Conservation (phyloP, 2,329 filamentous ascomycete species). For the Grosmannia serpens region DNA sequence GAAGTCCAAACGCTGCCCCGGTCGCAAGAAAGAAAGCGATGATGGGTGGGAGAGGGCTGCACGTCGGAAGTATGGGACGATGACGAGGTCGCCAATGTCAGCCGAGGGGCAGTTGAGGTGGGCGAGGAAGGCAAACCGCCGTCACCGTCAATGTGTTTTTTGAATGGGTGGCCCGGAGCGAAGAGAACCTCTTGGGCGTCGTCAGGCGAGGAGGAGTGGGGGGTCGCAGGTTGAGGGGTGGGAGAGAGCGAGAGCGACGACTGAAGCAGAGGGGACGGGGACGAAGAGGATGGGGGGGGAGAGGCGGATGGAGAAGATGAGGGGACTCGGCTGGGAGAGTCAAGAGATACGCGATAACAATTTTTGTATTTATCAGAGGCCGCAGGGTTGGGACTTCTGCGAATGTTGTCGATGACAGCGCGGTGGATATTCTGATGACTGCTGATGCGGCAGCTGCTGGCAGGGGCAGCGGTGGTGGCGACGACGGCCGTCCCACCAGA, state of each 20-base stretch:
- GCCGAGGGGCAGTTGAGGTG: slow-evolving; percentile 6
- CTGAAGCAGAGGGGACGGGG: slow-evolving; percentile 21
- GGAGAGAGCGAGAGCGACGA: slow-evolving; percentile 24
- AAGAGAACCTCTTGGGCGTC: slow-evolving; percentile 7
- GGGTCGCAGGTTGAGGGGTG: slow-evolving; percentile 33
- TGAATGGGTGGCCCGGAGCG: slow-evolving; percentile 4
- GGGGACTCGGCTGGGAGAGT: not conserved
- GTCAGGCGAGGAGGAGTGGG: slow-evolving; percentile 22
- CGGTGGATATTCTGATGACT: not conserved
- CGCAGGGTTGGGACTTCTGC: slow-evolving; percentile 6
- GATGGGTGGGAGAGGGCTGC: slow-evolving; percentile 4
- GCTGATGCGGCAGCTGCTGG: not conserved
- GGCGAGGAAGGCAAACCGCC: slow-evolving; percentile 15
- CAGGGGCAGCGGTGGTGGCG: slow-evolving; percentile 1
- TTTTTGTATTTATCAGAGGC: slow-evolving; percentile 19
- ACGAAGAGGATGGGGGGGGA: slow-evolving; percentile 6
- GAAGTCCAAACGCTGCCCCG: not conserved
- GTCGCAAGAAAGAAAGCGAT: slow-evolving; percentile 1
- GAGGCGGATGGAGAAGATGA: slow-evolving; percentile 5
- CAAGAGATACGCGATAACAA: slow-evolving; percentile 27
- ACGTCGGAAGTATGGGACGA: not conserved
- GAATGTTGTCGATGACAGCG: not conserved
- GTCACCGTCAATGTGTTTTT: slow-evolving; percentile 22
- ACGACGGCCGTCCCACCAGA: not conserved
- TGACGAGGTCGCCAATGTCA: not conserved